Conservation (phyloP, 192 early-diverging fungal genomes). For the Umbelopsis ramanniana region DNA sequence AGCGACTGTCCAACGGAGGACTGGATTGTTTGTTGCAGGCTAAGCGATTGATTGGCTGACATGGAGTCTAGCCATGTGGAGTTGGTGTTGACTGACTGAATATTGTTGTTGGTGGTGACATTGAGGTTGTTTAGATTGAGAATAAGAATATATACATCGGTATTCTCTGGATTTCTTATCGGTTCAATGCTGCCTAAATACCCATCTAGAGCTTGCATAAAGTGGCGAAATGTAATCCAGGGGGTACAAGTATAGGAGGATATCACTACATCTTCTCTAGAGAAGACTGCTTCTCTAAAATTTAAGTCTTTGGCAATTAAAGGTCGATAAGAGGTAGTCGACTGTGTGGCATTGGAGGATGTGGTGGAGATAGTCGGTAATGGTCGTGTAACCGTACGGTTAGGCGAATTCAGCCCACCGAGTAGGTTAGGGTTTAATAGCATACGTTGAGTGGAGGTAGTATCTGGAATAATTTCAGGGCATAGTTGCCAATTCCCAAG, state of each 20-base stretch:
- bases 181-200: neutral
- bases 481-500: conserved; percentile 34
- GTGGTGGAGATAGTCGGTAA: neutral
- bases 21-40: neutral
- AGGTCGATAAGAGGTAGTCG: neutral
- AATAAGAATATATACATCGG: conserved; percentile 21
- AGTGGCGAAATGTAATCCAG: conserved; percentile 14
- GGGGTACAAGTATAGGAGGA: neutral
- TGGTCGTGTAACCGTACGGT: neutral
- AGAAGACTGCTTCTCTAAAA: neutral
- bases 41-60: conserved; percentile 7
- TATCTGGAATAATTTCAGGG: neutral
- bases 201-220: neutral
- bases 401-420: neutral
- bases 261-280: neutral
- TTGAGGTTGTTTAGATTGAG: conserved; percentile 16
- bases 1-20: conserved; percentile 9
- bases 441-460: neutral
- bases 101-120: neutral
- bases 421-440: neutral
- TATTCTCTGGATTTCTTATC: neutral
- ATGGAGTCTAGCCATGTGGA: neutral
- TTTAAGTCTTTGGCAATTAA: neutral
- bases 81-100: neutral
- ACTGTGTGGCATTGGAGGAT: neutral